Conservation (phyloP, 148 eudicot species). For the Heliosperma pusillum region DNA sequence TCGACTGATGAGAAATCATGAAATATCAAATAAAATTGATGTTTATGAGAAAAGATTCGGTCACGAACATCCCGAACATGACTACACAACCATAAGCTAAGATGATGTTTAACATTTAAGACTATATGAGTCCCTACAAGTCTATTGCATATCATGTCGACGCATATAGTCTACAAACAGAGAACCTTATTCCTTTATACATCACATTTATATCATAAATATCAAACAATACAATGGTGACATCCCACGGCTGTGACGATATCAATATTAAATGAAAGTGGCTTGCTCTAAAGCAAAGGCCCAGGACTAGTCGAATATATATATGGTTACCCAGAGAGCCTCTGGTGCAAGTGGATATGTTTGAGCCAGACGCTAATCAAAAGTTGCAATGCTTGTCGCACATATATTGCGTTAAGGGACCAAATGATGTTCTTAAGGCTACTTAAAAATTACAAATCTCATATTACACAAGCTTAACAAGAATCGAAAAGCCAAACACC, state of each 20-base stretch:
- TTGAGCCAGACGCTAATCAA: neutral
- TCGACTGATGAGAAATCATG: too few species aligned
- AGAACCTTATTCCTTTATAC: neutral
- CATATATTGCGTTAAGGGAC: too few species aligned
- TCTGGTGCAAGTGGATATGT: neutral
- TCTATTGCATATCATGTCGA: neutral
- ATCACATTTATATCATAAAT: neutral
- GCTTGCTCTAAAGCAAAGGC: neutral
- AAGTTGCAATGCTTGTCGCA: neutral
- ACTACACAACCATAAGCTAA: neutral
- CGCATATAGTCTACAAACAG: neutral
- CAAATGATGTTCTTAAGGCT: neutral
- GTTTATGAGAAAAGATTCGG: neutral
- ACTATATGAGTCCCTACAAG: neutral
- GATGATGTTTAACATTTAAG: neutral
- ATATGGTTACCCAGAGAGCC: neutral
- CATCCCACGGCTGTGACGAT: neutral
- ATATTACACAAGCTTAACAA: neutral
- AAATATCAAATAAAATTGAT: neutral
- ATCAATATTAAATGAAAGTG: neutral
- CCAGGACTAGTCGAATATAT: neutral
- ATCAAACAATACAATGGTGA: neutral
- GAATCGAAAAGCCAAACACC: neutral
- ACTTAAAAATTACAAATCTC: neutral
- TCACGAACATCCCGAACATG: constrained; percentile 4